Evolutionary conservation across 2,329 filamentous ascomycete species (phyloP).

Genomic region (Acrocalymma vagum): DNA sequence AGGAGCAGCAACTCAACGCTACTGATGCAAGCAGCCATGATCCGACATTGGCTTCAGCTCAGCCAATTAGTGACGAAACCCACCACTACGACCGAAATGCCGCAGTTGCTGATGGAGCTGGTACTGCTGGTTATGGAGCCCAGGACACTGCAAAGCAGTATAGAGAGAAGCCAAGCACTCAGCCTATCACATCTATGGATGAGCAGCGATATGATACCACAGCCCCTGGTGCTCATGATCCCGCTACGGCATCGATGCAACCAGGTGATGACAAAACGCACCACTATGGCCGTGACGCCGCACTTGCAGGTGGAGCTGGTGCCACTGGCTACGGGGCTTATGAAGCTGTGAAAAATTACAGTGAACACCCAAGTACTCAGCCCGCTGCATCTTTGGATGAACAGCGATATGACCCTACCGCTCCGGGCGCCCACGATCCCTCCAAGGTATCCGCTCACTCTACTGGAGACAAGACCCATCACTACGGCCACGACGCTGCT

Average conservation of each 20-base stretch:
- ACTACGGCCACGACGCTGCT: conserved; percentile 33
- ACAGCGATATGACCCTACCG: conserved; percentile 39
- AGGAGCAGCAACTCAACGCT: too few species aligned
- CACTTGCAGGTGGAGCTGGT: conserved; percentile 38
- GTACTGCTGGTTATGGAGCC: conserved; percentile 40
- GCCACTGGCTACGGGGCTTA: conserved; percentile 43
- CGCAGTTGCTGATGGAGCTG: conserved; percentile 39
- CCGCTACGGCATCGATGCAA: neutral
- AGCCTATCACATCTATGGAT: conserved; percentile 35
- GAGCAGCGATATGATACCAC: conserved; percentile 42
- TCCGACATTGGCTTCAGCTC: too few species aligned
- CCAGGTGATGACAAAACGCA: conserved; percentile 16
- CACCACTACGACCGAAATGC: conserved; percentile 36
- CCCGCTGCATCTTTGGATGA: conserved; percentile 37
- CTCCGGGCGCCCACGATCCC: conserved; percentile 28
- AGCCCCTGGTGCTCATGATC: conserved; percentile 27
- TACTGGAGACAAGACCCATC: conserved; percentile 3
- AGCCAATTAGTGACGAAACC: too few species aligned
- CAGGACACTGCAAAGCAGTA: conserved; percentile 42
- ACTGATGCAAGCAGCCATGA: too few species aligned
- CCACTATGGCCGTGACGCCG: conserved; percentile 35
- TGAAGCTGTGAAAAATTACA: conserved; percentile 38
- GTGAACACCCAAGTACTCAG: conserved; percentile 38
- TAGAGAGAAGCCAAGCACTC: conserved; percentile 38
- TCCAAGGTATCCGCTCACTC: conserved; percentile 10